These are phyloP conservation scores for Carallia pectinifolia DNA, from an alignment of 345 rosid species.

Conservation along the genomic window DNA sequence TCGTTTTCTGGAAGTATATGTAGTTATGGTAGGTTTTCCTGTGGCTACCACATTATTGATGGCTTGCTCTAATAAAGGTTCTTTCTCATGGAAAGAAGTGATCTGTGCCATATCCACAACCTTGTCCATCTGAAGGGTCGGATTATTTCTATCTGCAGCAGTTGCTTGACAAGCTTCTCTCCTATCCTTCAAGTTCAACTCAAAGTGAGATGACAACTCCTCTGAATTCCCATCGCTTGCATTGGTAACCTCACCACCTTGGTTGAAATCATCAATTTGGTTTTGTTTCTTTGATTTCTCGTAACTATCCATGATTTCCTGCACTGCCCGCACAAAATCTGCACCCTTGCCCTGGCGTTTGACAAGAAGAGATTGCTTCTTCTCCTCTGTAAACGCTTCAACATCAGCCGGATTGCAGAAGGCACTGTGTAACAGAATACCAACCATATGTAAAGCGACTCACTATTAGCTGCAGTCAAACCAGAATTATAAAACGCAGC, in stretches of 20 bases:
- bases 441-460: conserved; percentile 8
- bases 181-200: conserved; percentile 33
- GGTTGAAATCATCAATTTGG: conserved; percentile 45
- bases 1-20: conserved; percentile 74
- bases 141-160: conserved; percentile 35
- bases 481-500: neutral
- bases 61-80: conserved; percentile 36
- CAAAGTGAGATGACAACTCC: conserved; percentile 38
- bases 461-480: neutral
- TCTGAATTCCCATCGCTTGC: conserved; percentile 50
- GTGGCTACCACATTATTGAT: conserved; percentile 34
- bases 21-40: conserved; percentile 53
- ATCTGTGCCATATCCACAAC: conserved; percentile 36
- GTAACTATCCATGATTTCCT: conserved; percentile 81
- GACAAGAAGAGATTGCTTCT: conserved; percentile 69
- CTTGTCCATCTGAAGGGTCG: conserved; percentile 35
- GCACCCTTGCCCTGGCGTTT: conserved; percentile 91
- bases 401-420: conserved; percentile 91
- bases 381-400: conserved; percentile 95
- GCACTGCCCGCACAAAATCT: conserved; percentile 89
- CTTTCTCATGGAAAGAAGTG: conserved; percentile 42
- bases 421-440: conserved; percentile 55
- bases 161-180: conserved; percentile 45
- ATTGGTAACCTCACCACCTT: conserved; percentile 37
- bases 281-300: conserved; percentile 68